These are phyloP conservation scores for Boletus reticulatus DNA, from an alignment of 768 basidiomycete genomes.

Conservation along the genomic window DNA sequence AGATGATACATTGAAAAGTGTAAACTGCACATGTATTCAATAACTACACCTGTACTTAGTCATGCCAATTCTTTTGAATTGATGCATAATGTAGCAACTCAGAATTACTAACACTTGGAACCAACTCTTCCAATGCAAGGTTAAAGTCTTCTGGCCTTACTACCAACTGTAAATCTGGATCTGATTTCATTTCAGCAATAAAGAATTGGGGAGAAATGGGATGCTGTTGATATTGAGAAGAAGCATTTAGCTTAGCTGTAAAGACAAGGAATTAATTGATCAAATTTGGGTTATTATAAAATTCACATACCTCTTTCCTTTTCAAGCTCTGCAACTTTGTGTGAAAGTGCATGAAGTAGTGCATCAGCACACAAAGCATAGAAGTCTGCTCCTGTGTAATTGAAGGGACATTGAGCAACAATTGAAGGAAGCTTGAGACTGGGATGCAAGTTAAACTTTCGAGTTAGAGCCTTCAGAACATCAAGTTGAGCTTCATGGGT, in stretches of 20 bases:
- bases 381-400: conserved; percentile 96
- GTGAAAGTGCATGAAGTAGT: conserved; percentile 90
- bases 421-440: conserved; percentile 59
- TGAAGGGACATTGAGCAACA: conserved; percentile 80
- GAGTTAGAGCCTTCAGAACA: conserved; percentile 86
- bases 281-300: neutral
- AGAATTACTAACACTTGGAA: conserved; percentile 78
- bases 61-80: conserved; percentile 38
- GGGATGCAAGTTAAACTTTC: conserved; percentile 84
- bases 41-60: neutral
- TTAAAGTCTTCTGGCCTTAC: conserved; percentile 78
- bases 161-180: conserved; percentile 69
- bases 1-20: too few species aligned
- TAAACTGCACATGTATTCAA: neutral
- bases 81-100: conserved; percentile 84
- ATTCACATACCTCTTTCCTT: conserved; percentile 55
- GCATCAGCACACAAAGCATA: conserved; percentile 98
- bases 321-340: conserved; percentile 81
- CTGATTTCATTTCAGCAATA: conserved; percentile 74
- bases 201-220: conserved; percentile 90
- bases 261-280: neutral
- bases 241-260: conserved; percentile 42
- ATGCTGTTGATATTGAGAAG: conserved; percentile 42
- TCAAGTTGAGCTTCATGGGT: conserved; percentile 82
- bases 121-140: conserved; percentile 62